A percentile compares a stretch with the other conserved stretches of the same genome.
phyloP scores from a whole-genome alignment of 768 basidiomycete genomes.

The Rhizopogon vulgaris region DNA sequence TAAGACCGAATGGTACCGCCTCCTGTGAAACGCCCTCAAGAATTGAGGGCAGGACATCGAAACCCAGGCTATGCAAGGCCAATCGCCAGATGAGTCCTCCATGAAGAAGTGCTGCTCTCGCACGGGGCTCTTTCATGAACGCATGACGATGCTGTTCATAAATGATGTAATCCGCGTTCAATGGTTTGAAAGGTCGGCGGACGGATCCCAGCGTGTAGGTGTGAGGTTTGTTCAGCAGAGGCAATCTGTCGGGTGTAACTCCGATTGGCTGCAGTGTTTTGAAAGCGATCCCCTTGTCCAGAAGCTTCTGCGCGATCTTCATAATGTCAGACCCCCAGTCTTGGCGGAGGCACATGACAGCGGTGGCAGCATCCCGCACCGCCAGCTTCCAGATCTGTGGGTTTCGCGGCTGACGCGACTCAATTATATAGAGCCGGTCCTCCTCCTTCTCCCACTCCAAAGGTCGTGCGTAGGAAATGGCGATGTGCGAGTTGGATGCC shows the following conservation, averaged over 20 bases:
- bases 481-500: not conserved
- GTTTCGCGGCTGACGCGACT: not conserved
- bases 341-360: conserved; percentile 1
- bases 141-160: not conserved
- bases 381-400: not conserved
- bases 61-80: not conserved
- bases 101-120: not conserved
- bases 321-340: not conserved
- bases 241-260: not conserved
- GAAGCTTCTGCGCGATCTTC: not conserved
- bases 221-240: not conserved
- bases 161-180: not conserved
- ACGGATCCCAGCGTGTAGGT: not conserved
- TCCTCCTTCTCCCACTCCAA: not conserved
- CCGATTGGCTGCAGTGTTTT: not conserved
- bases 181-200: not conserved
- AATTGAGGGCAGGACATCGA: not conserved
- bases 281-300: not conserved
- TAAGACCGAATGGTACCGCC: not conserved
- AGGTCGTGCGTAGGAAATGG: not conserved
- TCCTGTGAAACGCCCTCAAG: not conserved
- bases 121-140: not conserved
- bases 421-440: not conserved
- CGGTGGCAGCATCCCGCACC: not conserved
- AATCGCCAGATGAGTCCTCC: not conserved